Base-by-base conservation (phyloP, 2,329 filamentous ascomycete genomes). In the Colletotrichum trifolii region DNA sequence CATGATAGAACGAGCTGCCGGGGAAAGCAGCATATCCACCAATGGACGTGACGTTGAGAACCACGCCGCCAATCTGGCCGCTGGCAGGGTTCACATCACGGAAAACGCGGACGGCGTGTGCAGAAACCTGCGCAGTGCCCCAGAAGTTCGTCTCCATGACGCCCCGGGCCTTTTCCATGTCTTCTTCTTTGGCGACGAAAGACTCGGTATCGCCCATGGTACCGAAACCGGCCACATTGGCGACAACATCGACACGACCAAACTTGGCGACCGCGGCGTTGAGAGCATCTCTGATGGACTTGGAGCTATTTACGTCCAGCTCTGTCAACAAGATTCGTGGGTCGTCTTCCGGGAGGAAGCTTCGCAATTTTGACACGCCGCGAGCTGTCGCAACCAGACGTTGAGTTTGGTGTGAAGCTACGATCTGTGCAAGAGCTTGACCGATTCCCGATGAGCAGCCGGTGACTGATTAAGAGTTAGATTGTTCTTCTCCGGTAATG, bases 11-110 rank as follows among this genome's bases (percentile, higher is more conserved):
- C 0, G 76, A 72, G 38, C 71, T 68, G 1, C 75, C 74, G 1
- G 78, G 75, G 36, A 72, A 76, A 1, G 73, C 77, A 8, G 72
- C 63, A 57, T 73, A 76, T 0, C 80, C 80, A 4, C 83, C 85
- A 70, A 89, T 81, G 3, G 83, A 86, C 6, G 82, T 85, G 43
- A 88, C 73, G 64, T 88, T 84, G 42, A 87, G 74, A 11, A 89
- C 82, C 6, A 85, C 73, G 8, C 85, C 86, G 3, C 85, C 85
- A 49, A 70, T 69, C 38, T 67, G 68, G 46, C 54, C 80, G 2
- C 12, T 52, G 15, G 56, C 57, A 40, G 60, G 60, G 47, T 77
- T 80, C 49, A 69, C 68, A 25, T 79, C 74, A 4, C 80, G 71
- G 70, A 83, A 75, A n/a, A 78, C 70, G 15, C 74, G 73, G 3